Base-by-base conservation (phyloP, 1,284 basidiomycete genomes). In the Apiotrichum laibachii region DNA sequence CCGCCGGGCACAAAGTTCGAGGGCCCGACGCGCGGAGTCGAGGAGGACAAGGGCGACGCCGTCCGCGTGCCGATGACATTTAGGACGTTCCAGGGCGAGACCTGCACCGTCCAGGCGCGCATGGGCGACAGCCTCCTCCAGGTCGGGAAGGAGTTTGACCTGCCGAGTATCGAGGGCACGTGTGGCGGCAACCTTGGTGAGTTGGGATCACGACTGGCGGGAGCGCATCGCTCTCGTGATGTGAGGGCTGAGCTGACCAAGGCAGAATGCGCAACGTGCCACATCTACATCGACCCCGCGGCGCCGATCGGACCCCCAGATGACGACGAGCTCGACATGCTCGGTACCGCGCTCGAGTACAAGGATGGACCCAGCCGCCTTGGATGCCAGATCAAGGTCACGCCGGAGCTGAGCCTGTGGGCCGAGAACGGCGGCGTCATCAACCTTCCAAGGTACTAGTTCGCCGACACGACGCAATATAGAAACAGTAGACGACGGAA, bases 251-350 rank as follows among this genome's bases (percentile, higher is more conserved):
- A 31, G 53, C 57, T 50, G 19, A 56, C 48, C n/a, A n/a, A n/a
- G 1, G 13, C 56, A 72, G 73, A 79, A 71, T 79, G 78, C 65
- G 77, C 77, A 19, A 79, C 78, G 2, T 79, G 78, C 52, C 78
- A 79, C 56, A 57, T 78, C 22, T 78, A 77, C 59, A 53, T 79
- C 6, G 52, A 63, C 0, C 44, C 61, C 5, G 26, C 34, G 1
- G 60, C 72, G 10, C 73, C 74, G 0, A 66, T 74, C 1, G 49
- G 63, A 2, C 70, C 73, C 31, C 56, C 73, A 5, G 58, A 62
- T 2, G 78, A 80, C 39, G 72, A 69, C 18, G 78, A 80, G 62
- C 60, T 70, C 35, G 78, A 80, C 58, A 79, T 79, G 77, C 67
- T 80, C 13, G 72, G 67, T 10, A 76, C 74, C 49, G 77, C 76